phyloP scores from a whole-genome alignment of 2,329 filamentous ascomycete species.

The Claviceps spartinae region DNA sequence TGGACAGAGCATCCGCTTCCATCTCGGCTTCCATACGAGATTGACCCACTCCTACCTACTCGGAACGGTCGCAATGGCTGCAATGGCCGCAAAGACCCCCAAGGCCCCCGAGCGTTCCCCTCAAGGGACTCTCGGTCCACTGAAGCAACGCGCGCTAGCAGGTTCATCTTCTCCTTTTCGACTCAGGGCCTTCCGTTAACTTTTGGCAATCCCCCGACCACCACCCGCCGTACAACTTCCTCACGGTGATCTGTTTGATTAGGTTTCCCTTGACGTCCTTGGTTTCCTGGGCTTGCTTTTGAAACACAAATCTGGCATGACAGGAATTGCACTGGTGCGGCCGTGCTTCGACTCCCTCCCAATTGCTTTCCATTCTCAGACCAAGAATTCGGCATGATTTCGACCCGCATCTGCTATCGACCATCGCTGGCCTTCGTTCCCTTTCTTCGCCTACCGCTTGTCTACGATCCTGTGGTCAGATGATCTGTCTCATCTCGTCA shows the following conservation, averaged over 20 bases:
- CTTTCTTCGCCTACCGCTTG: neutral
- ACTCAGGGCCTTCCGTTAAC: neutral
- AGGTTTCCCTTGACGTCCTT: neutral
- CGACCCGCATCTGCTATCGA: neutral
- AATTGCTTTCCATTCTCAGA: neutral
- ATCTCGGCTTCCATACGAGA: too few species aligned
- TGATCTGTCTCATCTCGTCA: neutral
- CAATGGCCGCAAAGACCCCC: neutral
- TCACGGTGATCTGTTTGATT: neutral
- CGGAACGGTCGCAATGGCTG: too few species aligned
- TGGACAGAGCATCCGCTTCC: too few species aligned
- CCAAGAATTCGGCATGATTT: neutral
- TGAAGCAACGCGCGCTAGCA: neutral
- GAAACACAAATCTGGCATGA: neutral
- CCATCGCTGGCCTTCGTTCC: neutral
- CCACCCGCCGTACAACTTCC: neutral
- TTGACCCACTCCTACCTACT: too few species aligned
- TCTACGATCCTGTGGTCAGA: neutral
- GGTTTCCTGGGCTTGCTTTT: neutral
- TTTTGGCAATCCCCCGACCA: neutral
- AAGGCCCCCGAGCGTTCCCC: neutral
- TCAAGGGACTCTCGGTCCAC: neutral
- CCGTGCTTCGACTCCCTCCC: neutral
- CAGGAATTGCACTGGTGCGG: neutral
- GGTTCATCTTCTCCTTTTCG: constrained; percentile 3